phyloP scores from a whole-genome alignment of 2,329 filamentous ascomycete genomes.

The Fusarium falciforme region DNA sequence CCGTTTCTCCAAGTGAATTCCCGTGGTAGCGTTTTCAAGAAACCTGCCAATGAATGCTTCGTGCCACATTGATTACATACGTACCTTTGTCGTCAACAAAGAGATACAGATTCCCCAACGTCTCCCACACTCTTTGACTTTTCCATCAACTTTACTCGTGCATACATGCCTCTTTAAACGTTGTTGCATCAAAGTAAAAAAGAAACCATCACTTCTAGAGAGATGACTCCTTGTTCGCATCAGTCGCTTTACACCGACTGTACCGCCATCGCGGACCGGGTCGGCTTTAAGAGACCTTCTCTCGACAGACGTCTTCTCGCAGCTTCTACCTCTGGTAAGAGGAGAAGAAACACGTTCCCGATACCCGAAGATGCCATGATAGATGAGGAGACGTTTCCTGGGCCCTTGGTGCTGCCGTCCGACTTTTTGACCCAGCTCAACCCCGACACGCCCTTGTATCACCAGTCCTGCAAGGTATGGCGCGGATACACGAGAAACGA shows the following conservation, averaged over 20 bases:
- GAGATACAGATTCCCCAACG: not conserved
- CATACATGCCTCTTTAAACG: not conserved
- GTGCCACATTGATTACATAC: not conserved
- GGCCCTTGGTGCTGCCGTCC: slow-evolving; percentile 67
- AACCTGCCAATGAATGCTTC: not conserved
- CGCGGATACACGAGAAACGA: slow-evolving; percentile 59
- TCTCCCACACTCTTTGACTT: not conserved
- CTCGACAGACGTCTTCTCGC: slow-evolving; percentile 21
- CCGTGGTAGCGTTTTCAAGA: not conserved
- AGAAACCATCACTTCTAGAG: not conserved
- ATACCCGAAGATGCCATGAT: slow-evolving; percentile 24
- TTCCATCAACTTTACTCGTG: not conserved
- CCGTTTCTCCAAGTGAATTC: not conserved
- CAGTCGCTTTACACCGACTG: slow-evolving; percentile 13
- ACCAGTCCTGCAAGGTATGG: slow-evolving; percentile 59
- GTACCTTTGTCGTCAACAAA: not conserved
- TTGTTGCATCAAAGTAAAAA: not conserved
- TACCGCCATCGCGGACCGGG: slow-evolving; percentile 14
- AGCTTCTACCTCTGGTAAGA: slow-evolving; percentile 34
- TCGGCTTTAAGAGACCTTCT: slow-evolving; percentile 24
- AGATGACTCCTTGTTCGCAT: slow-evolving; percentile 7
- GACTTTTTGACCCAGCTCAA: slow-evolving; percentile 69
- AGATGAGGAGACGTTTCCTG: slow-evolving; percentile 60
- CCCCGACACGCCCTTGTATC: slow-evolving; percentile 61
- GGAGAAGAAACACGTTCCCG: slow-evolving; percentile 22